A percentile compares a stretch with the other conserved stretches of the same genome.
Conservation (phyloP, 257 asterid species). For the Primulina huaijiensis region DNA sequence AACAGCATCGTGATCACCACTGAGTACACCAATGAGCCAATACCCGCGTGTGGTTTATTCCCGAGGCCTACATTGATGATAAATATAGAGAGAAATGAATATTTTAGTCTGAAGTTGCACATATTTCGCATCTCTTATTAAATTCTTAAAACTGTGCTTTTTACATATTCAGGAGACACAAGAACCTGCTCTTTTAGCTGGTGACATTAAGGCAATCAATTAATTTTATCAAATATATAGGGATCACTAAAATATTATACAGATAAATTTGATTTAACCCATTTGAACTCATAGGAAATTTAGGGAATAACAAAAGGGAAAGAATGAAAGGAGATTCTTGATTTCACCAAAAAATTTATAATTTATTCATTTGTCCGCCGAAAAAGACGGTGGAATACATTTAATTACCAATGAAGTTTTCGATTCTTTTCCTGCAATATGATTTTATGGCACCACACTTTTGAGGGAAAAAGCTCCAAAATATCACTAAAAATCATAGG, state of each 20-base stretch:
- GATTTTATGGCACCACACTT: not conserved
- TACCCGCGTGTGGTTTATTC: not conserved
- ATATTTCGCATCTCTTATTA: too few relatives aligned
- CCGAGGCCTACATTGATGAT: not conserved
- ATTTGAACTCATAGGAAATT: not conserved
- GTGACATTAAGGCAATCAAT: not conserved
- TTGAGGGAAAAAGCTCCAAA: constrained; percentile 13
- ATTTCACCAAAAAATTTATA: not conserved
- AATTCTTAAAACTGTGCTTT: not conserved
- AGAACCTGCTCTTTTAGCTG: not conserved
- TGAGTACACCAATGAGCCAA: too few relatives aligned
- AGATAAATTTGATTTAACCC: not conserved
- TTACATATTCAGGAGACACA: not conserved
- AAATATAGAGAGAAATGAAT: too few relatives aligned
- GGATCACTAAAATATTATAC: not conserved
- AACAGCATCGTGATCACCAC: too few relatives aligned
- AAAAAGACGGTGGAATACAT: not conserved
- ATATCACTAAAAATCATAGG: not conserved
- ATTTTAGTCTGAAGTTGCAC: not conserved
- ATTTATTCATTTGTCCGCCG: too few relatives aligned
- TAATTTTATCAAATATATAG: too few relatives aligned
- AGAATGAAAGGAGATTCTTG: not conserved
- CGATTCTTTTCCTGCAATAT: not conserved
- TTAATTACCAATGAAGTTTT: too few relatives aligned
- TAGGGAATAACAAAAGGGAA: not conserved